Conservation (phyloP, 441 rosid genomes). For the Viola pubescens region DNA sequence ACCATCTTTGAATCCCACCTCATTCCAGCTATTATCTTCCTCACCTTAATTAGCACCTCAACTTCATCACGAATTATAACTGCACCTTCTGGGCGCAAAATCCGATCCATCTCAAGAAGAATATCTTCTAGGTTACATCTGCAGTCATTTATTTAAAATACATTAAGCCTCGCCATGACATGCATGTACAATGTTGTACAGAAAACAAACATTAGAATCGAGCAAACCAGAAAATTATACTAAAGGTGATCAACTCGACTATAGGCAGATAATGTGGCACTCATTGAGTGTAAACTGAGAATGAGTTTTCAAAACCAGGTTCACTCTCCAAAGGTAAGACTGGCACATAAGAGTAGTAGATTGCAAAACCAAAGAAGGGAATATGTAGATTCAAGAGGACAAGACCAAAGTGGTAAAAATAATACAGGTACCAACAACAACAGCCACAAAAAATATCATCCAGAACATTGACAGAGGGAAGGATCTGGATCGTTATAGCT, state of each 20-base stretch:
- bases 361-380: not conserved
- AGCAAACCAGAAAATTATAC: not conserved
- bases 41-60: slow-evolving; percentile 60
- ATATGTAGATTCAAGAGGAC: no score
- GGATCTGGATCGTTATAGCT: no score
- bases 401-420: no score
- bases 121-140: slow-evolving; percentile 82
- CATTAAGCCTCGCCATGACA: no score
- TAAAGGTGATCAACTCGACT: not conserved
- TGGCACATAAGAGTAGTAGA: no score
- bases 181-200: no score
- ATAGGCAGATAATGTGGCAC: not conserved
- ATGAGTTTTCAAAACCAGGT: not conserved
- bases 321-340: no score
- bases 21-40: slow-evolving; percentile 62
- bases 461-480: no score
- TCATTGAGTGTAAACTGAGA: not conserved
- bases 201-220: no score
- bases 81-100: slow-evolving; percentile 87
- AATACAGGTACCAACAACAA: no score
- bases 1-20: slow-evolving; percentile 89
- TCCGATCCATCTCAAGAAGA: slow-evolving; percentile 85
- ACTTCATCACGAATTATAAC: slow-evolving; percentile 80
- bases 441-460: no score
- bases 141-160: slow-evolving; percentile 11